These are phyloP conservation scores for Dissophora globulifera DNA, from an alignment of 192 early-diverging fungal genomes.

Conservation along the genomic window DNA sequence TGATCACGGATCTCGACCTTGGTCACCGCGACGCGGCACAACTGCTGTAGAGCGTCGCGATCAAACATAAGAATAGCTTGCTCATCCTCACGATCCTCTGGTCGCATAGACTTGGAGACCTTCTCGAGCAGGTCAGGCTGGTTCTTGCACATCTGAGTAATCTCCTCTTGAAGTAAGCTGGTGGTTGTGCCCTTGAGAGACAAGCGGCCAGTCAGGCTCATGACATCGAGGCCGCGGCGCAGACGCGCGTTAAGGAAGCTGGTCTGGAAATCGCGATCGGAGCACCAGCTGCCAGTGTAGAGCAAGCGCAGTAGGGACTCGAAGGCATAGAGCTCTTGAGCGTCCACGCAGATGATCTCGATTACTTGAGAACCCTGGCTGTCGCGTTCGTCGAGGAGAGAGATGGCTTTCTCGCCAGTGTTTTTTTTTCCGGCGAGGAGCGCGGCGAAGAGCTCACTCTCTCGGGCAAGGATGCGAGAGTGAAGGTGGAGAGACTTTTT, in stretches of 20 bases:
- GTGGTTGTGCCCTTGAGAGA: slow-evolving; percentile 41
- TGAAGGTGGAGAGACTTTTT: slow-evolving; percentile 44
- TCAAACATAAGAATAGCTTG: slow-evolving; percentile 49
- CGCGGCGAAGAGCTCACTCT: slow-evolving; percentile 45
- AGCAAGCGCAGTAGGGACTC: slow-evolving; percentile 41
- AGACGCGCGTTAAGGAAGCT: slow-evolving; percentile 37
- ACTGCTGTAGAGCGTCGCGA: slow-evolving; percentile 38
- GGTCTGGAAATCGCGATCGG: slow-evolving; percentile 51
- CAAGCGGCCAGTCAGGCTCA: slow-evolving; percentile 47
- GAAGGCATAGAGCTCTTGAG: slow-evolving; percentile 48
- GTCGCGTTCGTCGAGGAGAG: slow-evolving; percentile 24
- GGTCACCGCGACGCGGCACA: slow-evolving; percentile 43
- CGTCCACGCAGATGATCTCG: slow-evolving; percentile 42
- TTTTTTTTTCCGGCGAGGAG: slow-evolving; percentile 23
- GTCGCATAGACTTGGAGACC: slow-evolving; percentile 30
- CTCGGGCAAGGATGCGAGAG: slow-evolving; percentile 33
- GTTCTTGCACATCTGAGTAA: slow-evolving; percentile 44
- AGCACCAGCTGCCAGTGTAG: slow-evolving; percentile 50
- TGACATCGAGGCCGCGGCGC: slow-evolving; percentile 46
- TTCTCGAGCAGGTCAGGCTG: slow-evolving; percentile 48
- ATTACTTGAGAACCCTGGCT: slow-evolving; percentile 36
- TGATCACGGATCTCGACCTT: slow-evolving; percentile 51
- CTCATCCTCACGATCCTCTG: slow-evolving; percentile 46
- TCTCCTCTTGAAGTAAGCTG: slow-evolving; percentile 43
- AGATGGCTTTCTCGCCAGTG: slow-evolving; percentile 39